Percentiles rank a stretch among this genome's conserved stretches.
phyloP scores from a whole-genome alignment of 2,329 filamentous ascomycete genomes.

The Fusarium gaditjirri region DNA sequence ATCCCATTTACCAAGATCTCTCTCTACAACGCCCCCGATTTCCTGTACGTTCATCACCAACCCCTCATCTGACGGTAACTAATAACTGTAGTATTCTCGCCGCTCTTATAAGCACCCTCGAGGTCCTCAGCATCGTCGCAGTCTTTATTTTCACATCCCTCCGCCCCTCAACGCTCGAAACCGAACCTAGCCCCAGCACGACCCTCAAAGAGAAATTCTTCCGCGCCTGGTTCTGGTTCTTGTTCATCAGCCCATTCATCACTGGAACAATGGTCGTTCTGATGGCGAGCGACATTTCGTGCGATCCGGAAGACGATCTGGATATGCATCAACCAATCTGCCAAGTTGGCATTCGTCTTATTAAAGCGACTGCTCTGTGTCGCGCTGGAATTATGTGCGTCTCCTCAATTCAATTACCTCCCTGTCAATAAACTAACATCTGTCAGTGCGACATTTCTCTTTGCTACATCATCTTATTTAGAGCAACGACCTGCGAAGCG shows the following conservation, averaged over 20 bases:
- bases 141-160: slow-evolving; percentile 29
- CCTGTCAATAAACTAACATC: not conserved
- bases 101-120: slow-evolving; percentile 23
- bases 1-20: slow-evolving; percentile 29
- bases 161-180: not conserved
- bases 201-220: slow-evolving; percentile 22
- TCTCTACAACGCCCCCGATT: slow-evolving; percentile 18
- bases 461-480: slow-evolving; percentile 31
- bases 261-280: slow-evolving; percentile 22
- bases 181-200: not conserved
- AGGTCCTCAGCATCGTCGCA: slow-evolving; percentile 27
- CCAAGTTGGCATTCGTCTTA: slow-evolving; percentile 28
- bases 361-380: slow-evolving; percentile 32
- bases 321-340: slow-evolving; percentile 31
- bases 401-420: not conserved
- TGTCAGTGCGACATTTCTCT: slow-evolving; percentile 26
- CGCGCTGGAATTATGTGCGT: slow-evolving; percentile 32
- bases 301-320: slow-evolving; percentile 26
- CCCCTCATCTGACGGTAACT: not conserved
- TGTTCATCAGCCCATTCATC: slow-evolving; percentile 24
- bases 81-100: slow-evolving; percentile 15
- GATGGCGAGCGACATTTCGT: slow-evolving; percentile 33
- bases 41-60: slow-evolving; percentile 9
- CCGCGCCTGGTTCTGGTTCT: slow-evolving; percentile 29
- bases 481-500: slow-evolving; percentile 5